Evolutionary conservation across 495 filamentous ascomycete genomes (phyloP).

Genomic region (Geoglossum glabrum): DNA sequence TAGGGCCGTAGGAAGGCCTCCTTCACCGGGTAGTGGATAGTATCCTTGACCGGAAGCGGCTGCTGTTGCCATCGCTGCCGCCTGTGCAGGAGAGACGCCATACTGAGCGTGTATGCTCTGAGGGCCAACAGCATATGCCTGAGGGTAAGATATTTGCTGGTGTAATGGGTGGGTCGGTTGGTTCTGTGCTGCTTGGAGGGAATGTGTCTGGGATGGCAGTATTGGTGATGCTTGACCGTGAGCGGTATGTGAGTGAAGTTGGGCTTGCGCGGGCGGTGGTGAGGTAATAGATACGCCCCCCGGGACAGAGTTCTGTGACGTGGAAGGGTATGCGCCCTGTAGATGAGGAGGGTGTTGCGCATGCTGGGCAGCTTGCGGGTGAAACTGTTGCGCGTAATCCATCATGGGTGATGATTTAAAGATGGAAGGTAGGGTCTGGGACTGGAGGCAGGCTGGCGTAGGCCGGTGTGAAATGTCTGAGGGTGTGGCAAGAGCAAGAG

Average conservation of each 20-base stretch:
- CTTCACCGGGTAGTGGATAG: constrained; percentile 32
- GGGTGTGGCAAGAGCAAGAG: not conserved
- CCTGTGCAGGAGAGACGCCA: constrained; percentile 35
- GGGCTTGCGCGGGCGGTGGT: constrained; percentile 28
- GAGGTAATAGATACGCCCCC: constrained; percentile 32
- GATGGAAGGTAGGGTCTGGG: constrained; percentile 9
- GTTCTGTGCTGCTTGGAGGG: constrained; percentile 25
- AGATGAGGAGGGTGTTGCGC: constrained; percentile 34
- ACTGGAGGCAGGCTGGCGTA: not conserved
- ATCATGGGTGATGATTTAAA: constrained; percentile 24
- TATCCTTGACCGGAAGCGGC: constrained; percentile 42
- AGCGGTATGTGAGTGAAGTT: constrained; percentile 27
- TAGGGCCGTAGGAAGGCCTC: constrained; percentile 23
- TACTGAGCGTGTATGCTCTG: constrained; percentile 34
- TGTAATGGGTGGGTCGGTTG: constrained; percentile 31
- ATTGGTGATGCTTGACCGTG: constrained; percentile 38
- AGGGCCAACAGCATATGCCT: constrained; percentile 34
- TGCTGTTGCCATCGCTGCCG: constrained; percentile 52
- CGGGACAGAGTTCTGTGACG: constrained; percentile 24
- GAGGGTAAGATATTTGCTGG: constrained; percentile 31
- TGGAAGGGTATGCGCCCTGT: constrained; percentile 24
- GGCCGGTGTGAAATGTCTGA: not conserved
- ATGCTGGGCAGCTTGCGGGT: constrained; percentile 35
- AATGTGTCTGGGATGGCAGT: constrained; percentile 24
- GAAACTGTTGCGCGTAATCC: constrained; percentile 41